These are phyloP conservation scores for Fusarium annulatum DNA, from an alignment of 2,329 filamentous ascomycete genomes.

Conservation along the genomic window DNA sequence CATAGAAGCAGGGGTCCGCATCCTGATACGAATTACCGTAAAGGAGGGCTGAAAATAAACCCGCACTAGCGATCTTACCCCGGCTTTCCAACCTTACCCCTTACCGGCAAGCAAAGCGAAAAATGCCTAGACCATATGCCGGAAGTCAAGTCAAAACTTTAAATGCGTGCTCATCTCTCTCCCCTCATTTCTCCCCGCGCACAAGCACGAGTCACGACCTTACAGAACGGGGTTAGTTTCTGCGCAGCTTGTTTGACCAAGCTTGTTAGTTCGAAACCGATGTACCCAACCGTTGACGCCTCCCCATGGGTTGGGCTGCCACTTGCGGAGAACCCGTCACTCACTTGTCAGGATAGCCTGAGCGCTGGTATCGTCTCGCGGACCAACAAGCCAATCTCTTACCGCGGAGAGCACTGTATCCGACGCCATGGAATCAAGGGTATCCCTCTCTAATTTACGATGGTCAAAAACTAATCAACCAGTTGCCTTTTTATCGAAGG, in stretches of 20 bases:
- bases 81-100: neutral
- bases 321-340: neutral
- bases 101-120: neutral
- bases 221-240: neutral
- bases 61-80: neutral
- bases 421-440: neutral
- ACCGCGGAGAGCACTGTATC: neutral
- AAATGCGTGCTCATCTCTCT: neutral
- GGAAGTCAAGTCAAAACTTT: neutral
- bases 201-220: neutral
- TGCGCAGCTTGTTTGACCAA: neutral
- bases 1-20: neutral
- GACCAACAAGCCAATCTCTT: neutral
- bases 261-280: neutral
- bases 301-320: neutral
- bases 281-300: neutral
- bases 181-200: slow-evolving; percentile 3
- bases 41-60: neutral
- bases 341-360: neutral
- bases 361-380: neutral
- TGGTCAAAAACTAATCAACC: neutral
- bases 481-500: neutral
- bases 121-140: neutral
- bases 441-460: neutral
- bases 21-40: neutral